Base-by-base conservation (phyloP, 768 basidiomycete species). In the Agrocybe pediades region DNA sequence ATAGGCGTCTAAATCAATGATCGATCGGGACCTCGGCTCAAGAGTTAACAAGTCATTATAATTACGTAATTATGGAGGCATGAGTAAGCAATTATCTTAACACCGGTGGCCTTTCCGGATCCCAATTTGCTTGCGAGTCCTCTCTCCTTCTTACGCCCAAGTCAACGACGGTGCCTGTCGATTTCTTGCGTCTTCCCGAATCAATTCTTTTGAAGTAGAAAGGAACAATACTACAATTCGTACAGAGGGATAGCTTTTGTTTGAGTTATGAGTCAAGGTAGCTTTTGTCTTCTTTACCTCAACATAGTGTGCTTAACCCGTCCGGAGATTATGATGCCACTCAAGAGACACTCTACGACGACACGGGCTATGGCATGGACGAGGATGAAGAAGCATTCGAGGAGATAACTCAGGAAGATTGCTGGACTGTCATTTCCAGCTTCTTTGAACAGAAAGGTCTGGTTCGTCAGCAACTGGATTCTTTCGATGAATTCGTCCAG, bases 381-480 rank as follows among this genome's bases (percentile, higher is more conserved):
- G 84, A 86, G 19, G 84, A 87, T 29, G 83, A 86, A 21, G 84
- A 86, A 40, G 73, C 75, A n/a, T 81, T 81, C 56, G 88, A 88
- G 64, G 87, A 90, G 65, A 88, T 94, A 69, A 91, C 91, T 0
- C 92, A 93, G 64, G 92, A 95, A 69, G 92, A 94, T 65, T 94
- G 93, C 69, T 96, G 93, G 93, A 86, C 88, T 36, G 88, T 99
- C 67, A 98, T 98, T 63, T 89, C 92, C 57, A 87, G 92, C 64
- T 99, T 96, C 77, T 98, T 99, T 70, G 88, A 93, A 58, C 91
- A 94, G 69, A 97, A 96, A 71, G 96, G 96, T 73, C 88, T 99
- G 56, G 97, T 98, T 49, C 85, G 93, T 44, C 97, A 99, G 68
- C 97, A 99, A 69, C 85, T 98, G 49, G 95, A 96, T 74, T 95